Evolutionary conservation across 129 eudicot genomes (phyloP), one percentile per base, ranked within the genome.

Genomic region (Flaveria robusta): DNA sequence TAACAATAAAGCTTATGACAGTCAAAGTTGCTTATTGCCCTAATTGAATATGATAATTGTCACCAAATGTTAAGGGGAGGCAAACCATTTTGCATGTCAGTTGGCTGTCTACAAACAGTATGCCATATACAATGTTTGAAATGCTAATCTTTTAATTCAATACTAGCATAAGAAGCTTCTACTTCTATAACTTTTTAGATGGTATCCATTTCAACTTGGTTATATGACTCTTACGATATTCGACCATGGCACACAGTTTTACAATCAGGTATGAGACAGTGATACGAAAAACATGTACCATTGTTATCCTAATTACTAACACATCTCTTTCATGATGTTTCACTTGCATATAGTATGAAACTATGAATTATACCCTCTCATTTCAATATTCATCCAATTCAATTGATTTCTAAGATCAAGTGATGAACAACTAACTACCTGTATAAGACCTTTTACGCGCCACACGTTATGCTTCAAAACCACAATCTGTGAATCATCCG

Each of bases 401-500:
- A 51, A 51, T 51, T 1, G 15, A 49, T 24, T 62, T 15, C 6
- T 22, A 31, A 47, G 20, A 47, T 31, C 19, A 60, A 15, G 41
- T 12, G 66, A 19, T 26, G 19, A 60, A 60, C 26, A 60, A 26
- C 66, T 7, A 34, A 34, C 39, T 47, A 92, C 98, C 94, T 92
- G 96, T 81, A 92, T 92, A 52, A 92, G 88, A 34, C 98, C 98
- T 84, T 92, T 92, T 43, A 92, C 98, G 14, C 98, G 90, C 98
- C 98, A 92, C 26, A 92, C 98, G 34, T 92, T 92, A 81, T 92
- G 98, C 78, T 90, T 92, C 69, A 92, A 62, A 81, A 92, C 96
- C 0, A 92, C 98, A 37, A 92, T 92, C 16, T 88, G 92, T 0
- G 96, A 62, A 73, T 92, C 98, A 81, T 92, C 96, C 18, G 98